Percentiles rank a stretch among this genome's conserved stretches.
phyloP scores from a whole-genome alignment of 2,329 filamentous ascomycete species.

The Nothophaeocryptopus gaeumannii region DNA sequence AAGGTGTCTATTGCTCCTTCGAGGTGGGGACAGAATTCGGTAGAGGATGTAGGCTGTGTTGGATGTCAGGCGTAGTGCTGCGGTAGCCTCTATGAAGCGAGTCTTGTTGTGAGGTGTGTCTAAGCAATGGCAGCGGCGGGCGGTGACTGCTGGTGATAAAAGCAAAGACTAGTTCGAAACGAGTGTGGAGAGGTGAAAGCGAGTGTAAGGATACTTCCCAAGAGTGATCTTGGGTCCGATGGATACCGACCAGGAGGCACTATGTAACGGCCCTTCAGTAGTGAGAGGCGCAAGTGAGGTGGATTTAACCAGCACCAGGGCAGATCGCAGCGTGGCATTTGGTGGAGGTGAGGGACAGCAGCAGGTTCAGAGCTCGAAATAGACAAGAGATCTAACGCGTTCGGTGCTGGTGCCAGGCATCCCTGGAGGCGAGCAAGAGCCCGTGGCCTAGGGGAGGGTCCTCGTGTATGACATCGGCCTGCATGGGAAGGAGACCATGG shows the following conservation, averaged over 20 bases:
- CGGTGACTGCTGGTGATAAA: background rate
- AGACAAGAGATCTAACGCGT: conserved; percentile 9
- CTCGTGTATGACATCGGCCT: conserved; percentile 19
- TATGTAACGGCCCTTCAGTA: background rate
- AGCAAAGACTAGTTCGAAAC: background rate
- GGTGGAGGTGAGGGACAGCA: conserved; percentile 14
- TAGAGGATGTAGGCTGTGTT: background rate
- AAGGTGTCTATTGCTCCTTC: background rate
- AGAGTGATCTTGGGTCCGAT: conserved; percentile 11
- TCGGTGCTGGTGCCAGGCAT: conserved; percentile 6
- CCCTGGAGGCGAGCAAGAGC: conserved; percentile 12
- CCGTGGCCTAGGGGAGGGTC: conserved; percentile 11
- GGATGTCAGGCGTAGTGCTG: background rate
- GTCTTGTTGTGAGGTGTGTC: background rate
- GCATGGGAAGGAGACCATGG: conserved; percentile 6
- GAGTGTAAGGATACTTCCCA: conserved; percentile 11
- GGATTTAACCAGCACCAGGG: conserved; percentile 1
- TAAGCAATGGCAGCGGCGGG: background rate
- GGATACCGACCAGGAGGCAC: background rate
- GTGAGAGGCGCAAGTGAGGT: background rate
- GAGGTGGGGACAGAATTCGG: background rate
- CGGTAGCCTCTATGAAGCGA: conserved; percentile 6
- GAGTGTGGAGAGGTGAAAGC: conserved; percentile 6
- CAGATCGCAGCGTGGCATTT: conserved; percentile 17
- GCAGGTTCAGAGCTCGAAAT: conserved; percentile 19